Base-by-base conservation (phyloP, 148 eudicot species). In the Drosera capensis region DNA sequence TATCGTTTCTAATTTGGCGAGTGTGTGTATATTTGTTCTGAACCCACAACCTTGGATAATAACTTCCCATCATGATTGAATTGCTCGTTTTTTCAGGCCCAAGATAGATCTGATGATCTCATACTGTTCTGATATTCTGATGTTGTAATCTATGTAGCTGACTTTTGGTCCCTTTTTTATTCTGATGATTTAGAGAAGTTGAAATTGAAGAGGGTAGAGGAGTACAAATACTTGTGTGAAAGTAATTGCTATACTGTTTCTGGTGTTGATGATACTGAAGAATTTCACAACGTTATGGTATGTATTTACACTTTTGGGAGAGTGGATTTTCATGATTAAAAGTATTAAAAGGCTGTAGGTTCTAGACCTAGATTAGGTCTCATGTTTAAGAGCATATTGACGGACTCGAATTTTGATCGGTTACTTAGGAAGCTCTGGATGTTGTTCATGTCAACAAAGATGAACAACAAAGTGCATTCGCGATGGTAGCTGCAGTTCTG, bases 351-450 rank as follows among this genome's bases (percentile, higher is more conserved):
- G n/a, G n/a, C n/a, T n/a, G n/a, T n/a, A n/a, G n/a, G n/a, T n/a
- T n/a, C n/a, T n/a, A n/a, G n/a, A n/a, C n/a, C n/a, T n/a, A n/a
- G n/a, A n/a, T n/a, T n/a, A n/a, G n/a, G n/a, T n/a, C n/a, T n/a
- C n/a, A n/a, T n/a, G n/a, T n/a, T n/a, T n/a, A n/a, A n/a, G n/a
- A n/a, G n/a, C n/a, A n/a, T n/a, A n/a, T n/a, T n/a, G n/a, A n/a
- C n/a, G n/a, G n/a, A n/a, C n/a, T n/a, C n/a, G n/a, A n/a, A n/a
- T n/a, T n/a, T n/a, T n/a, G n/a, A n/a, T n/a, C n/a, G n/a, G n/a
- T n/a, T n/a, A n/a, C n/a, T 34, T 71, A 85, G 95, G 99, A 85
- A 70, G 99, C 99, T 28, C 62, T 90, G 55, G 78, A 81, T 64
- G 66, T 78, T 63, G 99, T 90, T 71, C 99, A 90, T 68, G 80